Conservation (phyloP, 2,329 filamentous ascomycete genomes). For the Microcera coccophila region DNA sequence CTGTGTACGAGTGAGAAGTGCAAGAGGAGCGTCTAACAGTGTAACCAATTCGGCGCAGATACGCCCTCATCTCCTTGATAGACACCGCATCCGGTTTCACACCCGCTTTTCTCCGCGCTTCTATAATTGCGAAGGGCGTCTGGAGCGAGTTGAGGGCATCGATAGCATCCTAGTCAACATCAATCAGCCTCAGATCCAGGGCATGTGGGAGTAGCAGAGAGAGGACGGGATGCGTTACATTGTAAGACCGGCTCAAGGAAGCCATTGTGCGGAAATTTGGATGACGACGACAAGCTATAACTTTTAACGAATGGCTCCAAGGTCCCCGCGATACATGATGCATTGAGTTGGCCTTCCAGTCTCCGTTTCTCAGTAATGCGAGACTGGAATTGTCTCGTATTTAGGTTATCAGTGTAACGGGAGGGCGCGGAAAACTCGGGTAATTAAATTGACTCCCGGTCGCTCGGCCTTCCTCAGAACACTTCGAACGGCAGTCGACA, state of each 20-base stretch:
- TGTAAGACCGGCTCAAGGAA: slow-evolving; percentile 31
- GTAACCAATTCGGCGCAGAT: slow-evolving; percentile 75
- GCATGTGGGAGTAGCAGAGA: background rate
- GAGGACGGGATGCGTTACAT: slow-evolving; percentile 23
- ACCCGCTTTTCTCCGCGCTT: slow-evolving; percentile 73
- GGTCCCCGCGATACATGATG: slow-evolving; percentile 31
- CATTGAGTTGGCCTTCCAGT: slow-evolving; percentile 23
- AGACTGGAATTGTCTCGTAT: slow-evolving; percentile 8
- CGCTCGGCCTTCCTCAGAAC: too few relatives aligned
- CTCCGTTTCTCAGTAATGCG: too few relatives aligned
- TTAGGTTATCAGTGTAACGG: too few relatives aligned
- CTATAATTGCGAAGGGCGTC: slow-evolving; percentile 76
- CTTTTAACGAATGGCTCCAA: slow-evolving; percentile 18
- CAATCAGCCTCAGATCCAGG: too few relatives aligned
- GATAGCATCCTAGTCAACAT: slow-evolving; percentile 70
- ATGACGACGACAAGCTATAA: slow-evolving; percentile 16
- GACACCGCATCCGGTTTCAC: slow-evolving; percentile 64
- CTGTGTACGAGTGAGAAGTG: background rate
- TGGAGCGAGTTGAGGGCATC: slow-evolving; percentile 84
- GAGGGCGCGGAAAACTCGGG: slow-evolving; percentile 26
- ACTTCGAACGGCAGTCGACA: too few relatives aligned
- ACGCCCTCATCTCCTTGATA: slow-evolving; percentile 75
- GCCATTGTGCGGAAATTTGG: slow-evolving; percentile 26
- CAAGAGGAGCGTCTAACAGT: slow-evolving; percentile 39
- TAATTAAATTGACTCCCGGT: too few relatives aligned